Base-by-base conservation (phyloP, 257 asterid species). In the Knoxia roxburghii region DNA sequence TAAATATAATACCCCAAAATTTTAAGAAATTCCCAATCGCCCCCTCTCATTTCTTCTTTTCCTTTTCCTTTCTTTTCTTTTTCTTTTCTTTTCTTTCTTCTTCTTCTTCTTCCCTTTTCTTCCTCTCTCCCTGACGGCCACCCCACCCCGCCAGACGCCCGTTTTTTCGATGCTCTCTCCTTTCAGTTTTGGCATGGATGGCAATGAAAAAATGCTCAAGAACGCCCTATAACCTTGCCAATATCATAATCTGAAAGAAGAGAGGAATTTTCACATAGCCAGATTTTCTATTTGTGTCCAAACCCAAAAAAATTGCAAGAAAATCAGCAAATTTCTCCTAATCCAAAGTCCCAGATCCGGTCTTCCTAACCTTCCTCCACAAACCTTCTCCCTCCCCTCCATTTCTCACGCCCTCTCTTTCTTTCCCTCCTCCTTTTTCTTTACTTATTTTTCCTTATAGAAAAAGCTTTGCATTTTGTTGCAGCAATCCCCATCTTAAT, bases 331-430 rank as follows among this genome's bases (percentile, higher is more conserved):
- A 37, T 37, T 37, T 10, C 49, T 69, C 72, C 65, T 52, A 23
- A 72, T 76, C 77, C 74, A 57, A 76, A 59, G 77, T 65, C 57
- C 40, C 43, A 71, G 80, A 76, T 72, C 65, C 61, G 43, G 71
- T 76, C 73, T 67, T 61, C 55, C 70, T 71, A 40, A 39, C 13
- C 48, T 58, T 14, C 61, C 61, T 13, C 39, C 24, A 33, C 35
- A 66, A 32, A 66, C 10, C 50, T 51, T 18, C 23, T 27, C 52
- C 15, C 51, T 14, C 62, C 72, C 68, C 46, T 53, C 76, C 77
- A 64, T 72, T 79, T 72, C 78, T 73, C 70, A 37, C 72, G 72
- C 74, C 30, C 63, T 53, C 67, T 37, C 61, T 75, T 67, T 80
- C 71, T 29, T 51, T 68, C 76, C 66, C 66, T 70, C 46, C 69